A percentile compares a stretch with the other conserved stretches of the same genome.
These are phyloP conservation scores for Neonectria sp. DNA, from an alignment of 2,329 filamentous ascomycete genomes.

Conservation along the genomic window DNA sequence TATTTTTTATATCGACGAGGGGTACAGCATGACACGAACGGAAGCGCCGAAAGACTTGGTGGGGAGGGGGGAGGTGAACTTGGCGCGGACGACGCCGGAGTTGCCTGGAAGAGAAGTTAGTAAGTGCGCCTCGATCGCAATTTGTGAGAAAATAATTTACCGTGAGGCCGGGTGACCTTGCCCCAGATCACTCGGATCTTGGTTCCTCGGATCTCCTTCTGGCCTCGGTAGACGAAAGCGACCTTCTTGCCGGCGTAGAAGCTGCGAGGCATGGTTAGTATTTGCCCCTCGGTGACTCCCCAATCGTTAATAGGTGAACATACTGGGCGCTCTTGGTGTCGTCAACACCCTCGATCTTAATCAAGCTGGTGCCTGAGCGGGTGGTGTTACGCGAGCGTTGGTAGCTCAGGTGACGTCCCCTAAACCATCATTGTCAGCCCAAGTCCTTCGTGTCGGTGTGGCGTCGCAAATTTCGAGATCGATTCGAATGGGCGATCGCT, in stretches of 20 bases:
- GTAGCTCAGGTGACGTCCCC: slow-evolving; percentile 99
- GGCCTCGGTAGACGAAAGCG: slow-evolving; percentile 97
- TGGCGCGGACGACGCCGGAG: slow-evolving; percentile 97
- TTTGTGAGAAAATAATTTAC: slow-evolving; percentile 65
- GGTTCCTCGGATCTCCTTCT: slow-evolving; percentile 94
- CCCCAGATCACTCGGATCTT: slow-evolving; percentile 99
- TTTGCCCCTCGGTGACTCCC: slow-evolving; percentile 15
- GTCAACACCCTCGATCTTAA: slow-evolving; percentile 99
- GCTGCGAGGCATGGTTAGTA: slow-evolving; percentile 58
- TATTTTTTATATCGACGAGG: slow-evolving; percentile 95
- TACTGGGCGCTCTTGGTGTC: slow-evolving; percentile 90
- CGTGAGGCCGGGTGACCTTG: slow-evolving; percentile 96
- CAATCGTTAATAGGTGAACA: slow-evolving; percentile 52
- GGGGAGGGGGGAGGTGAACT: slow-evolving; percentile 97
- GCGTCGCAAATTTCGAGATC: slow-evolving; percentile 45
- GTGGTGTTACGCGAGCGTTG: slow-evolving; percentile 94
- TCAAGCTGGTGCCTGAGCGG: slow-evolving; percentile 91
- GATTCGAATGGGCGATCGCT: slow-evolving; percentile 39
- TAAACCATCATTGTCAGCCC: slow-evolving; percentile 58
- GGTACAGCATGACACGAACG: slow-evolving; percentile 98
- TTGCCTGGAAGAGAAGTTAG: slow-evolving; percentile 74
- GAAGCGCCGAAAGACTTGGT: slow-evolving; percentile 97
- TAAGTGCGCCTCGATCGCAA: slow-evolving; percentile 4
- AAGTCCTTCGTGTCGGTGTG: slow-evolving; percentile 42
- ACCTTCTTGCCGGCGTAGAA: slow-evolving; percentile 99